These are phyloP conservation scores for Naganishia vaughanmartiniae DNA, from an alignment of 768 basidiomycete species.

Conservation along the genomic window DNA sequence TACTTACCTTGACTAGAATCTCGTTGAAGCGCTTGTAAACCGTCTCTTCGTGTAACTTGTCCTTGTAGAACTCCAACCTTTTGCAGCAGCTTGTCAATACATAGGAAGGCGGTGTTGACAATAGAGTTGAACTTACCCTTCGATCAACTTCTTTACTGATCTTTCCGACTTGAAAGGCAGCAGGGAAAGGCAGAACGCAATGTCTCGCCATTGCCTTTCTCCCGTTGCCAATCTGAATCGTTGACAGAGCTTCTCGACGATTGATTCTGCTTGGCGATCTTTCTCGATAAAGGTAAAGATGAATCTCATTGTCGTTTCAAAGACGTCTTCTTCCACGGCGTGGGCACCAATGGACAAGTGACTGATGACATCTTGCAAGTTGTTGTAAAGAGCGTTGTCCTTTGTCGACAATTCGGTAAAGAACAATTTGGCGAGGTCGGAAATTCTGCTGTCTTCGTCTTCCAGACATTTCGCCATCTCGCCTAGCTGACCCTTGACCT, in stretches of 20 bases:
- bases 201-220: conserved; percentile 93
- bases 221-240: conserved; percentile 85
- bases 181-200: conserved; percentile 89
- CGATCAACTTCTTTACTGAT: conserved; percentile 92
- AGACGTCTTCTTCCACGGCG: conserved; percentile 85
- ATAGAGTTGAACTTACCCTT: conserved; percentile 55
- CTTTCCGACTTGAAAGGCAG: conserved; percentile 96
- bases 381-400: conserved; percentile 99
- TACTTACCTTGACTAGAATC: conserved; percentile 76
- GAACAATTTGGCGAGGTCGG: conserved; percentile 95
- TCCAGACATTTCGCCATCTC: conserved; percentile 99
- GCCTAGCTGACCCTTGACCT: conserved; percentile 96
- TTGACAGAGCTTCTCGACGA: conserved; percentile 96
- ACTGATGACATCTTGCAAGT: conserved; percentile 95
- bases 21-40: conserved; percentile 82
- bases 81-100: neutral
- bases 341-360: conserved; percentile 87
- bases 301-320: conserved; percentile 88
- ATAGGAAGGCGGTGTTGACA: neutral
- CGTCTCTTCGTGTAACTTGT: conserved; percentile 83
- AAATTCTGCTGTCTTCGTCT: conserved; percentile 78
- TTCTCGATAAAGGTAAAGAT: conserved; percentile 98
- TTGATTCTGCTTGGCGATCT: conserved; percentile 86
- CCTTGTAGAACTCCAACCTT: conserved; percentile 82
- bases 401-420: conserved; percentile 94